A percentile compares a stretch with the other conserved stretches of the same genome.
phyloP scores from a whole-genome alignment of 306 rosid genomes.

The Hylodesmum podocarpum region DNA sequence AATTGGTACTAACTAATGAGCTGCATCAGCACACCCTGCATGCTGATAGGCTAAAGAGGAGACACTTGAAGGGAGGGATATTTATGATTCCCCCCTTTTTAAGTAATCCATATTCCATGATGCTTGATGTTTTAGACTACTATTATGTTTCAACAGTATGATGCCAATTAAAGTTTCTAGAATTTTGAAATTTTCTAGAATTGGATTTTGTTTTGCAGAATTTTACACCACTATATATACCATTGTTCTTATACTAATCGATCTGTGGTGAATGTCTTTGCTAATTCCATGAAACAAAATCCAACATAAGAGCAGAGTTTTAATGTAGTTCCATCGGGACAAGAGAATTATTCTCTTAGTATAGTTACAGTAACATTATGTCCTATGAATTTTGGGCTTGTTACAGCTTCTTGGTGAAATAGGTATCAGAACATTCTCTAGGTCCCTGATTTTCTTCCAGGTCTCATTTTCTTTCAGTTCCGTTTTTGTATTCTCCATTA shows the following conservation, averaged over 20 bases:
- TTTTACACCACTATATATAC: neutral
- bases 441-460: neutral
- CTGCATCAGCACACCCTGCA: neutral
- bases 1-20: neutral
- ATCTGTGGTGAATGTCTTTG: neutral
- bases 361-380: neutral
- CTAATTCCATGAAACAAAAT: neutral
- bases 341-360: neutral
- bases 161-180: neutral
- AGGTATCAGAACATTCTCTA: neutral
- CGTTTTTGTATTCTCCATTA: neutral
- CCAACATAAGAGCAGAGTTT: neutral
- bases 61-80: constrained; percentile 2
- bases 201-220: neutral
- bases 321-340: neutral
- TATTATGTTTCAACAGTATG: neutral
- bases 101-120: neutral
- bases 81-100: neutral
- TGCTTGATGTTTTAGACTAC: neutral
- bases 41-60: neutral
- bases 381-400: neutral
- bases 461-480: neutral
- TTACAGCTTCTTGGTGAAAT: neutral
- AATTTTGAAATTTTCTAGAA: neutral
- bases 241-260: neutral